Percentiles rank a stretch among this genome's conserved stretches.
These are phyloP conservation scores for Sisymbrium altissimum DNA, from an alignment of 345 rosid species.

Conservation along the genomic window DNA sequence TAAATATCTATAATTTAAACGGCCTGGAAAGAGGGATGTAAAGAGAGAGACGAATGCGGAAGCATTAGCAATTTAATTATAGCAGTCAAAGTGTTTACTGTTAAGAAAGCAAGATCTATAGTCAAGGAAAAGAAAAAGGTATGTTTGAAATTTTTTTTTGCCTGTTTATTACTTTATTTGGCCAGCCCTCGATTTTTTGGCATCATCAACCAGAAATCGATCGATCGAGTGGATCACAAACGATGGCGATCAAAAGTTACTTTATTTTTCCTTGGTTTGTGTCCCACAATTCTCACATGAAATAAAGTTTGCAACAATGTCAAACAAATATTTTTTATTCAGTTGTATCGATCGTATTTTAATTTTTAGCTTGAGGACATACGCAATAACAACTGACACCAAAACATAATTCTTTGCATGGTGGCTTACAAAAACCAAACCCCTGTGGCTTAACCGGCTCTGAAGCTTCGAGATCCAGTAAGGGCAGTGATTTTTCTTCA, in stretches of 20 bases:
- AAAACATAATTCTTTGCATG: slow-evolving; percentile 19
- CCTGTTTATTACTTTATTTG: too few relatives aligned
- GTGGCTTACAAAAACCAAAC: background rate
- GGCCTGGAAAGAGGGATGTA: background rate
- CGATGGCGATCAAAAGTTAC: background rate
- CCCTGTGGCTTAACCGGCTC: background rate
- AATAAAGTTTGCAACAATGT: background rate
- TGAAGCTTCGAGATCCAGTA: background rate
- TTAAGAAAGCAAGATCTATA: too few relatives aligned
- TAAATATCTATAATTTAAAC: background rate
- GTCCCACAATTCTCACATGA: background rate
- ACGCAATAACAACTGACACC: background rate
- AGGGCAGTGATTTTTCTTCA: background rate
- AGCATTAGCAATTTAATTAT: background rate
- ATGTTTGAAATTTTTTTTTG: too few relatives aligned
- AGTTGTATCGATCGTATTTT: background rate
- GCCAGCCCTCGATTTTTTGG: too few relatives aligned
- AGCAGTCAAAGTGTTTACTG: too few relatives aligned
- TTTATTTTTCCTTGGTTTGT: background rate
- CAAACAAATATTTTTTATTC: background rate
- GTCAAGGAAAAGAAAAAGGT: too few relatives aligned
- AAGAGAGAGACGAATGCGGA: background rate
- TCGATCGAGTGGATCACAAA: background rate
- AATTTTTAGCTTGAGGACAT: background rate
- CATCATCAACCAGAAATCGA: too few relatives aligned